A percentile compares a stretch with the other conserved stretches of the same genome.
phyloP scores from a whole-genome alignment of 371 early-diverging fungal genomes.

The Mortierella sp. region DNA sequence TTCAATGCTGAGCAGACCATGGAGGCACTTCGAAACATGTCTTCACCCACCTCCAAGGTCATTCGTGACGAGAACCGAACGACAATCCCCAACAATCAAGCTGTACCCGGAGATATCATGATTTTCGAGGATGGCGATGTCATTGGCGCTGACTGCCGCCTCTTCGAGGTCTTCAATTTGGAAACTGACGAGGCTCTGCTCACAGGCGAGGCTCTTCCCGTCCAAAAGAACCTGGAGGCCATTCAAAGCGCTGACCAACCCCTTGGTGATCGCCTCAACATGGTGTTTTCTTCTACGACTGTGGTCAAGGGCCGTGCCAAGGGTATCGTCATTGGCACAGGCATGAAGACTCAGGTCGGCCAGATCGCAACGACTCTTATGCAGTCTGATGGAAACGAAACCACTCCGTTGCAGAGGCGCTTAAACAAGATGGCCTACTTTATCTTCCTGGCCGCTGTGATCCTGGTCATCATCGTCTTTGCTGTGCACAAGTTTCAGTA shows the following conservation, averaged over 20 bases:
- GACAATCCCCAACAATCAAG: slow-evolving; percentile 60
- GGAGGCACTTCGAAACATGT: slow-evolving; percentile 68
- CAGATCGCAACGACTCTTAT: slow-evolving; percentile 80
- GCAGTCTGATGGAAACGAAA: too few species aligned
- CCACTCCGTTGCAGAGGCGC: too few species aligned
- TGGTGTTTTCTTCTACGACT: slow-evolving; percentile 86
- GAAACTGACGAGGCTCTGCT: slow-evolving; percentile 80
- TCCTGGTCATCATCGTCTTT: slow-evolving; percentile 66
- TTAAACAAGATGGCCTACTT: too few species aligned
- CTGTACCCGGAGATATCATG: slow-evolving; percentile 81
- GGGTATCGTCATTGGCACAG: slow-evolving; percentile 84
- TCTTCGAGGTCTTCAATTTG: slow-evolving; percentile 76
- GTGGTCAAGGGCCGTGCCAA: slow-evolving; percentile 85
- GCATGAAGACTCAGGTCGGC: slow-evolving; percentile 78
- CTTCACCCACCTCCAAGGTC: slow-evolving; percentile 73
- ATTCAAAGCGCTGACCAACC: slow-evolving; percentile 71
- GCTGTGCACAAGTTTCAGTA: too few species aligned
- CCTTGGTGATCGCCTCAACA: slow-evolving; percentile 84
- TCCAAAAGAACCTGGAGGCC: slow-evolving; percentile 65
- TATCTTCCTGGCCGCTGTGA: background rate
- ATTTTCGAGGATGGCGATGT: slow-evolving; percentile 74
- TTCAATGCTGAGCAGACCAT: slow-evolving; percentile 71
- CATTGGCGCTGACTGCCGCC: slow-evolving; percentile 77
- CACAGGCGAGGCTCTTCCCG: slow-evolving; percentile 80
- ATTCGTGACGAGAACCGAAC: slow-evolving; percentile 70